Percentiles rank a stretch among this genome's conserved stretches.
These are phyloP conservation scores for Debaryomycetaceae sp. DNA, from an alignment of 1,139 yeast genomes.

Conservation along the genomic window DNA sequence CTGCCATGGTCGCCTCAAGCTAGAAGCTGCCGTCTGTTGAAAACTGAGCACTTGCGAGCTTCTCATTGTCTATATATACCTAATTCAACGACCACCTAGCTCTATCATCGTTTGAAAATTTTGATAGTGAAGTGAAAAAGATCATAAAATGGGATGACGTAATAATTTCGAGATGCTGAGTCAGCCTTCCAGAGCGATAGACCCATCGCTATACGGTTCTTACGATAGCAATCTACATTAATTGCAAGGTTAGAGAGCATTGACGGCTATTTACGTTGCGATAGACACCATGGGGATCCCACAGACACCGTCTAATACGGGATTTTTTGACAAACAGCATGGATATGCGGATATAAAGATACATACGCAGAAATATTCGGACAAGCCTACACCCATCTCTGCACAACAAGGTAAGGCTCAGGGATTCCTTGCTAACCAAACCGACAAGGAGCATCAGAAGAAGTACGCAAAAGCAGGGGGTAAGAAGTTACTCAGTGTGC, in stretches of 20 bases:
- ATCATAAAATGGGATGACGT: not conserved
- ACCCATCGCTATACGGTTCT: no score
- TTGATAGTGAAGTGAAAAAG: not conserved
- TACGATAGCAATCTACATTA: no score
- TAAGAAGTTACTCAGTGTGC: constrained; percentile 18
- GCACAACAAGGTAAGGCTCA: constrained; percentile 25
- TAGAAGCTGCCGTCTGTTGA: constrained; percentile 48
- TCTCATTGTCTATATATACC: constrained; percentile 39
- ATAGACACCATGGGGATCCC: constrained; percentile 20
- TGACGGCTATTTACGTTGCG: not conserved
- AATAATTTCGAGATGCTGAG: not conserved
- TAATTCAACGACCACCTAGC: not conserved
- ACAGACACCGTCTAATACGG: constrained; percentile 27
- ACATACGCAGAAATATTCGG: constrained; percentile 32
- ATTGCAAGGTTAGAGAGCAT: not conserved
- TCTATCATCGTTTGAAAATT: no score
- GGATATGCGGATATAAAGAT: constrained; percentile 31
- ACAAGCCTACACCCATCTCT: constrained; percentile 33
- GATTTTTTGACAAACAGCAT: constrained; percentile 25
- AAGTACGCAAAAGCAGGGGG: constrained; percentile 30
- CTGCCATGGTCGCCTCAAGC: constrained; percentile 84
- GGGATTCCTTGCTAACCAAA: constrained; percentile 30
- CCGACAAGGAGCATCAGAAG: constrained; percentile 36
- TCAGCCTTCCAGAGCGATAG: not conserved
- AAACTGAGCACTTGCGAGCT: constrained; percentile 49